Base-by-base conservation (phyloP, 2,329 filamentous ascomycete genomes). In the Fusarium solani-melongenae region DNA sequence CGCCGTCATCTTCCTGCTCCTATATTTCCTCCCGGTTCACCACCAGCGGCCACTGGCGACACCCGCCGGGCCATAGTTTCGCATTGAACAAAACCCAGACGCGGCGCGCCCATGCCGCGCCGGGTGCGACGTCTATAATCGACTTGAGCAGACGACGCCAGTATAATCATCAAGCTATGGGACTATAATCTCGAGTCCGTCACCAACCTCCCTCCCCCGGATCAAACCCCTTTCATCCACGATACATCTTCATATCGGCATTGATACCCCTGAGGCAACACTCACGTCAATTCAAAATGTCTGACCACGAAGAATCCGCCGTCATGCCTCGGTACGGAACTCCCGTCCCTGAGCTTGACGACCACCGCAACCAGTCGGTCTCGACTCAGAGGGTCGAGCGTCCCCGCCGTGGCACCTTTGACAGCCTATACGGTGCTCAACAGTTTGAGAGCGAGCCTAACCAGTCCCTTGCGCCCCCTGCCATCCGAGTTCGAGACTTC, bases 311-410 rank as follows among this genome's bases (percentile, higher is more conserved):
- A 68, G 92, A 92, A 78, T 85, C 82, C 73, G 86, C 80, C 58
- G 83, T 89, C 64, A 88, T 90, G 78, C 88, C 89, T 77, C 89
- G 91, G 77, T 94, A 92, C 83, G 90, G 90, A 82, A 92, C 92
- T 65, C 93, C 93, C 15, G 90, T 95, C 70, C 92, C 92, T 70
- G 92, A 95, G 80, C 88, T 98, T 56, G 94, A 98, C 81, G 95
- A 98, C 81, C 95, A 98, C 84, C 93, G 94, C 67, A 86, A 91
- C 79, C 92, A 93, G 79, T 83, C 87, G 6, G 83, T 87, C 27
- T 89, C 91, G 39, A 83, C 91, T 27, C 91, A 90, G 68, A 89
- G 90, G 51, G 82, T 85, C 34, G 89, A 91, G 38, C 87, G 90
- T 20, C 84, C 88, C 66, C 90, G 93, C 63, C 88, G 93, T 64